Percentiles rank a stretch among this genome's conserved stretches.
Evolutionary conservation across 75 land plant genomes (phyloP).

Genomic region (Cupressus sempervirens): DNA sequence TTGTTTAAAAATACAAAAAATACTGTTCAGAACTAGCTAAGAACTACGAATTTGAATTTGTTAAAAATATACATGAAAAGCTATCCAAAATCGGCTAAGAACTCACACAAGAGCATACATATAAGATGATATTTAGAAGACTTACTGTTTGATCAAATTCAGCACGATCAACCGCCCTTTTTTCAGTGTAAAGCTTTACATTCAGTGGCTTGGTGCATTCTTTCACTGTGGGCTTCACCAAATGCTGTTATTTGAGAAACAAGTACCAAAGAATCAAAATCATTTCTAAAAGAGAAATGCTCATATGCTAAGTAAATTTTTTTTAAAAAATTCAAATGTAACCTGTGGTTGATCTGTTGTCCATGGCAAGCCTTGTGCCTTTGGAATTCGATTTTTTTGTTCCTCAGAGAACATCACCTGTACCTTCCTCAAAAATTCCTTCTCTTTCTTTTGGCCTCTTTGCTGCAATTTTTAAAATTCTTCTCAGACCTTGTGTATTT

Average conservation of each 20-base stretch:
- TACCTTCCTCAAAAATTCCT: constrained; percentile 63
- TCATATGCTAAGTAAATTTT: background rate
- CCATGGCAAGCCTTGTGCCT: constrained; percentile 95
- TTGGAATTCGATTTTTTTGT: constrained; percentile 58
- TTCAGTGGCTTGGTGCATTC: constrained; percentile 69
- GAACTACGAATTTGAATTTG: no score
- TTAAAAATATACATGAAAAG: no score
- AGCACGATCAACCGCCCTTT: constrained; percentile 74
- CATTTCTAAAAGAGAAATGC: background rate
- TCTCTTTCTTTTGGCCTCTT: constrained; percentile 69
- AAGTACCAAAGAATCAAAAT: background rate
- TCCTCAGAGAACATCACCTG: constrained; percentile 54
- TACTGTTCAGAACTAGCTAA: no score
- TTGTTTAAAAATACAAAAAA: no score
- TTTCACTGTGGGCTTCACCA: constrained; percentile 75
- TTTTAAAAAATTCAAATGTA: background rate
- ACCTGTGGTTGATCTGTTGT: constrained; percentile 94
- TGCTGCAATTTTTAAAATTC: constrained; percentile 31
- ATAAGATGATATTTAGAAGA: background rate
- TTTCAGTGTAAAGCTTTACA: constrained; percentile 58
- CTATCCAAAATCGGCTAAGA: no score
- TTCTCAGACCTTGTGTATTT: background rate
- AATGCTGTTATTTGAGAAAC: constrained; percentile 21
- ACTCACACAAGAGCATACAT: background rate
- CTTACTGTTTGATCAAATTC: constrained; percentile 86